Base-by-base conservation (phyloP, 306 rosid genomes). In the Trifolium repens region DNA sequence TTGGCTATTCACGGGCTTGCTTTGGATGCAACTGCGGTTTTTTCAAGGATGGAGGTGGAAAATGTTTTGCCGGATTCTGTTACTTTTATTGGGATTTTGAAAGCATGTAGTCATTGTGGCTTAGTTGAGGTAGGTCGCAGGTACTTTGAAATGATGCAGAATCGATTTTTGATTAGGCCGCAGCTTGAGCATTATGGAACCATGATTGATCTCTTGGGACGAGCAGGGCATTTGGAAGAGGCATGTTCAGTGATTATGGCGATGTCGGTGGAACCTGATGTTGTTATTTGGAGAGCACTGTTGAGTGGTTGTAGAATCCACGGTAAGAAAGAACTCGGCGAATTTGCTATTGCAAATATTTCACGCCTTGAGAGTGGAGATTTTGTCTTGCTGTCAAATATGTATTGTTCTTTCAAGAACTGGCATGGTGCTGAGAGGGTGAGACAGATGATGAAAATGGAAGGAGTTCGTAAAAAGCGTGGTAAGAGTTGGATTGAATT, bases 401-500 rank as follows among this genome's bases (percentile, higher is more conserved):
- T 83, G 75, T 91, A 88, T 72, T 88, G 96, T 82, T 85, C 90
- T 62, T 69, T 89, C 34, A 81, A 83, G 62, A 91, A 77, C 71
- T 91, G 96, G 96, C 83, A 84, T 37, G 67, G 80, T 66, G 87
- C 96, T 54, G 90, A 87, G 85, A 84, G 79, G 72, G 88, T 91
- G 67, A 84, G 96, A 67, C 82, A 69, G 27, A 46, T 49, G 83
- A 89, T 89, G 91, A 85, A 78, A 72, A 74, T 7, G 62, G 71
- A 78, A 62, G 86, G 96, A 50, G 81, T 91, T 79, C 84, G 67
- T 37, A 91, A 91, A 83, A 85, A 32, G 16, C 70, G 81, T 22
- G 96, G 90, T 30, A 87, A 83, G 82, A 89, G 96, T 71, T 89
- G 93, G 92, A 71, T 85, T 66, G 93, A 91, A 81, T 78, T 87